Conservation (phyloP, 352 stramenopile genomes). For the Pythium oligandrum region DNA sequence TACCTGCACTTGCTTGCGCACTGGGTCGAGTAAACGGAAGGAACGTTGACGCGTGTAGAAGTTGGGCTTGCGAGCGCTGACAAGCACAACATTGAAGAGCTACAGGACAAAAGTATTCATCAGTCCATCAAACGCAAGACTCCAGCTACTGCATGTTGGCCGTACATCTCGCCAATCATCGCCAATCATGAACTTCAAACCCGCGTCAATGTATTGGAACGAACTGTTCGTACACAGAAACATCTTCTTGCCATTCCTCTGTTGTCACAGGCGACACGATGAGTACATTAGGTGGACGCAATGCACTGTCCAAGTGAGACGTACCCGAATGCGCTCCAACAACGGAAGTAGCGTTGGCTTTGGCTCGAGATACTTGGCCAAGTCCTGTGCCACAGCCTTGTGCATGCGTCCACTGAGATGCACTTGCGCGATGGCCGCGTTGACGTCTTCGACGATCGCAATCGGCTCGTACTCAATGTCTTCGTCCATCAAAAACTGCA, state of each 20-base stretch:
- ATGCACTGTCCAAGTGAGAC: background rate
- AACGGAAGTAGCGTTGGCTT: conserved; percentile 83
- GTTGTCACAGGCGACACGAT: background rate
- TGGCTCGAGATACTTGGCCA: conserved; percentile 86
- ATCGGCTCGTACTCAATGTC: conserved; percentile 89
- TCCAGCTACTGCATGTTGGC: background rate
- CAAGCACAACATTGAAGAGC: conserved; percentile 88
- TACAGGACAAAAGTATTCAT: conserved; percentile 14
- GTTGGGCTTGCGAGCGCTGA: conserved; percentile 86
- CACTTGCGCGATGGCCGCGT: conserved; percentile 83
- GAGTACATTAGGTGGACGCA: too few relatives aligned
- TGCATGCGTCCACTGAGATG: conserved; percentile 92
- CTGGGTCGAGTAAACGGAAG: conserved; percentile 68
- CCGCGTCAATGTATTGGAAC: conserved; percentile 92
- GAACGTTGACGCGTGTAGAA: conserved; percentile 88
- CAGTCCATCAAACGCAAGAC: background rate
- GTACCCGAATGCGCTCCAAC: conserved; percentile 66
- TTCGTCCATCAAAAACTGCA: conserved; percentile 90
- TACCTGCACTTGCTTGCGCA: conserved; percentile 62
- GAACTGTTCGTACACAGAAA: conserved; percentile 94
- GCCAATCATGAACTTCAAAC: conserved; percentile 91
- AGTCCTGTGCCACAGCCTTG: conserved; percentile 77
- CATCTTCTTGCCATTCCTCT: conserved; percentile 84
- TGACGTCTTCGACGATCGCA: conserved; percentile 86
- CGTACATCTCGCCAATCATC: conserved; percentile 71